A percentile compares a stretch with the other conserved stretches of the same genome.
Conservation (phyloP, 768 basidiomycete species). For the Candolleomyces eurysporus region DNA sequence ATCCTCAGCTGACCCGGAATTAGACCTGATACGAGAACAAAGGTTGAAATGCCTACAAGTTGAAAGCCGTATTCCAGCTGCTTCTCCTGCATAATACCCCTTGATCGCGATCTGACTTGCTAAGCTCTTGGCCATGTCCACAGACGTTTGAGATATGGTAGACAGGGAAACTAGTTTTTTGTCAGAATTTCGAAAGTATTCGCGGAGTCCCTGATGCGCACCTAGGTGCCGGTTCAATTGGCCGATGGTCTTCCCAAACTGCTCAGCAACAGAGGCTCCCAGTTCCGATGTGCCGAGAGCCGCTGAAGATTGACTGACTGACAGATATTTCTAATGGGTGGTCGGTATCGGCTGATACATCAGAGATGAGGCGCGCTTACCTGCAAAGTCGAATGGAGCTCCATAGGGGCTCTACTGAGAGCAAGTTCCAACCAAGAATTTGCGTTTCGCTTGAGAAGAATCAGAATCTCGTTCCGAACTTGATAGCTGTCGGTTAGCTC, state of each 20-base stretch:
- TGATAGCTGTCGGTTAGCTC: conserved; percentile 84
- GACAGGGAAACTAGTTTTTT: conserved; percentile 49
- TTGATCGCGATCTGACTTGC: conserved; percentile 88
- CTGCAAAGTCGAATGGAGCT: conserved; percentile 90
- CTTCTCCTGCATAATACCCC: conserved; percentile 87
- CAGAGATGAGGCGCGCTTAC: conserved; percentile 35
- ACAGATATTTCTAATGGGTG: conserved; percentile 77
- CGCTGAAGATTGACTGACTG: conserved; percentile 65
- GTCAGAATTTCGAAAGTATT: conserved; percentile 1
- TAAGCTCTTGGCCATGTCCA: conserved; percentile 79
- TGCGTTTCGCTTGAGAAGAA: conserved; percentile 70
- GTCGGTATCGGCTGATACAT: not conserved
- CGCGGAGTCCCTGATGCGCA: conserved; percentile 31
- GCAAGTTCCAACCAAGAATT: conserved; percentile 85
- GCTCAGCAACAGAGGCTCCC: conserved; percentile 86
- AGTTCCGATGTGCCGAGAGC: conserved; percentile 82
- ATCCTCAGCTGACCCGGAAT: conserved; percentile 44
- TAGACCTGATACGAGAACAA: not conserved
- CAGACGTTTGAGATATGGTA: conserved; percentile 58
- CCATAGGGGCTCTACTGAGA: conserved; percentile 84
- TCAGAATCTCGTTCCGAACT: conserved; percentile 81
- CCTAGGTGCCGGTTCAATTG: conserved; percentile 74
- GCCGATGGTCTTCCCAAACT: conserved; percentile 80
- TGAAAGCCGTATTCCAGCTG: conserved; percentile 74
- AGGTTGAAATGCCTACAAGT: conserved; percentile 27